phyloP scores from a whole-genome alignment of 2,329 filamentous ascomycete species.

The Aspergillus sclerotialis region DNA sequence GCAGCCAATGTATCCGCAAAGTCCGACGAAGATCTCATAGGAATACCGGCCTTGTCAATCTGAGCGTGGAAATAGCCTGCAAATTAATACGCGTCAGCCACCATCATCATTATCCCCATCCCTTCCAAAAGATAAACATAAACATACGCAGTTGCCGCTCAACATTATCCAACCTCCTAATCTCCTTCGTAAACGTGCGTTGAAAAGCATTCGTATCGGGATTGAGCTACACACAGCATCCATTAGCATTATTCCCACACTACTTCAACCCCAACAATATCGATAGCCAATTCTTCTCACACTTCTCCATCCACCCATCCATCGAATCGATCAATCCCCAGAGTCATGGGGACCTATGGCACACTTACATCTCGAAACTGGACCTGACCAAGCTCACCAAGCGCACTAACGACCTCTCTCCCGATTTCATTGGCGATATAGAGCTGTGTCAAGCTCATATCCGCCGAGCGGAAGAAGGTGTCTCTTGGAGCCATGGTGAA shows the following conservation, averaged over 20 bases:
- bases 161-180: constrained; percentile 93
- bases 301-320: too few relatives aligned
- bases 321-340: too few relatives aligned
- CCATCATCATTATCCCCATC: constrained; percentile 2
- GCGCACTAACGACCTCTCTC: constrained; percentile 89
- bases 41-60: constrained; percentile 87
- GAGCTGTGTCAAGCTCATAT: constrained; percentile 99
- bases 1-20: constrained; percentile 80
- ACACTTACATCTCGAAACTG: constrained; percentile 89
- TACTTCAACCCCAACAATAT: constrained; percentile 8
- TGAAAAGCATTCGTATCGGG: constrained; percentile 90
- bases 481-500: constrained; percentile 63
- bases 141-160: constrained; percentile 91
- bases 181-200: constrained; percentile 94
- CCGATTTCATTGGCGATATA: constrained; percentile 99
- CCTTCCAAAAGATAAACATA: neutral
- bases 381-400: constrained; percentile 92
- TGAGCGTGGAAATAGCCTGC: constrained; percentile 87
- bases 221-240: too few relatives aligned
- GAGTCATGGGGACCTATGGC: too few relatives aligned
- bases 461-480: constrained; percentile 98
- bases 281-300: constrained; percentile 1
- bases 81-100: constrained; percentile 1
- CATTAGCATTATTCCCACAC: constrained; percentile 8
- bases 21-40: constrained; percentile 83